phyloP scores from a whole-genome alignment of 768 basidiomycete genomes.

The Kondoa malvinella region DNA sequence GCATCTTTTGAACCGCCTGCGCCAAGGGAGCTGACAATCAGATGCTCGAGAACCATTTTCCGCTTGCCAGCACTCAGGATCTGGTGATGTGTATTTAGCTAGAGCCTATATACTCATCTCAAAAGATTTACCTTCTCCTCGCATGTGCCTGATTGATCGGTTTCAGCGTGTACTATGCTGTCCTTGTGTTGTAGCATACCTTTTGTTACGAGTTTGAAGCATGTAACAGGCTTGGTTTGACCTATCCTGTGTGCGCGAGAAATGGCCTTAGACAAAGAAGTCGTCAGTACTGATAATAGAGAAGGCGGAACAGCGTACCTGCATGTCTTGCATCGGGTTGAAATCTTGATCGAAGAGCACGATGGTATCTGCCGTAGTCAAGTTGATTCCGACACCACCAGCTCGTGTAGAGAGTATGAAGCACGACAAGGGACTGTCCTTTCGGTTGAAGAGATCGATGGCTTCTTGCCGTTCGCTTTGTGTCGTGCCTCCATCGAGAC shows the following conservation, averaged over 20 bases:
- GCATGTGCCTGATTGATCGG: background rate
- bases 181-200: slow-evolving; percentile 45
- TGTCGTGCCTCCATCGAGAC: slow-evolving; percentile 63
- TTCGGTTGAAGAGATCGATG: slow-evolving; percentile 87
- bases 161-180: background rate
- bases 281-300: background rate
- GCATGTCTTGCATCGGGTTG: slow-evolving; percentile 68
- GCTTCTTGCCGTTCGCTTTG: slow-evolving; percentile 63
- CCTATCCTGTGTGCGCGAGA: slow-evolving; percentile 87
- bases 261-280: slow-evolving; percentile 42
- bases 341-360: slow-evolving; percentile 91
- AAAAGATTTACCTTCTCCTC: background rate
- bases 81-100: slow-evolving; percentile 24
- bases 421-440: slow-evolving; percentile 54
- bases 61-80: slow-evolving; percentile 23
- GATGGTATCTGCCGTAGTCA: slow-evolving; percentile 81
- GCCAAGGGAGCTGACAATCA: slow-evolving; percentile 15
- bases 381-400: slow-evolving; percentile 8
- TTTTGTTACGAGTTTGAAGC: slow-evolving; percentile 92
- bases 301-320: slow-evolving; percentile 32
- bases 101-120: too few species aligned
- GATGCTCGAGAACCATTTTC: slow-evolving; percentile 49
- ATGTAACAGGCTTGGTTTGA: slow-evolving; percentile 80
- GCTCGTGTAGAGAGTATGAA: slow-evolving; percentile 17
- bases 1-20: slow-evolving; percentile 48